phyloP scores from a whole-genome alignment of 257 asterid species.

The Agastache rugosa region DNA sequence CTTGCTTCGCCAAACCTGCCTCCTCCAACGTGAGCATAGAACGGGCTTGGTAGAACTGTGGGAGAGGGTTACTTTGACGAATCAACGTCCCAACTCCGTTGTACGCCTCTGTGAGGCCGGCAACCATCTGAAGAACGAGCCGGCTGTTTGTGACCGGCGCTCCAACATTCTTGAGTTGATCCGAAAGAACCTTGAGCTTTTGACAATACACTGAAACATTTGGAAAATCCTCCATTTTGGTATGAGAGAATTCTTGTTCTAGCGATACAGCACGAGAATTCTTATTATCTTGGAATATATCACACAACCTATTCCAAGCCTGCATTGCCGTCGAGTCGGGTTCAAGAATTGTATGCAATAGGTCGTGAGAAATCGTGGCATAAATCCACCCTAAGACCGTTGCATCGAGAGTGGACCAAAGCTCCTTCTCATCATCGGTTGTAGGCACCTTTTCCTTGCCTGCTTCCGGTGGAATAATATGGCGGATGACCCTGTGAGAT shows the following conservation, averaged over 20 bases:
- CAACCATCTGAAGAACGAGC: not conserved
- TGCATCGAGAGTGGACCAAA: not conserved
- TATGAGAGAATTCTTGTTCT: not conserved
- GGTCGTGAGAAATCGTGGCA: not conserved
- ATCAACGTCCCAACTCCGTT: not conserved
- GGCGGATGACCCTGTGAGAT: not conserved
- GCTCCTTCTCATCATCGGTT: not conserved
- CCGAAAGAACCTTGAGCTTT: not conserved
- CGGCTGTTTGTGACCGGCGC: not conserved
- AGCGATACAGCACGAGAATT: not conserved
- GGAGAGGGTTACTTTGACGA: not conserved
- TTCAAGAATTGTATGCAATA: not conserved
- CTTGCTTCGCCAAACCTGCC: not conserved
- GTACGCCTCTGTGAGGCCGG: not conserved
- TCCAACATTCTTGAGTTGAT: not conserved
- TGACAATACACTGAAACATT: not conserved
- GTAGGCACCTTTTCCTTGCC: not conserved
- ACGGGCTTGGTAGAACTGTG: not conserved
- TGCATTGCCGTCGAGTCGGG: not conserved
- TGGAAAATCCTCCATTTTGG: not conserved
- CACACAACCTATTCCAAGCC: not conserved
- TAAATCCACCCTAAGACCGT: not conserved
- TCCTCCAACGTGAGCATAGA: not conserved
- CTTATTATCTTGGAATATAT: not conserved
- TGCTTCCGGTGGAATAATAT: not conserved